Conservation (phyloP, 2,329 filamentous ascomycete genomes). For the Ophiostoma tasmaniense region DNA sequence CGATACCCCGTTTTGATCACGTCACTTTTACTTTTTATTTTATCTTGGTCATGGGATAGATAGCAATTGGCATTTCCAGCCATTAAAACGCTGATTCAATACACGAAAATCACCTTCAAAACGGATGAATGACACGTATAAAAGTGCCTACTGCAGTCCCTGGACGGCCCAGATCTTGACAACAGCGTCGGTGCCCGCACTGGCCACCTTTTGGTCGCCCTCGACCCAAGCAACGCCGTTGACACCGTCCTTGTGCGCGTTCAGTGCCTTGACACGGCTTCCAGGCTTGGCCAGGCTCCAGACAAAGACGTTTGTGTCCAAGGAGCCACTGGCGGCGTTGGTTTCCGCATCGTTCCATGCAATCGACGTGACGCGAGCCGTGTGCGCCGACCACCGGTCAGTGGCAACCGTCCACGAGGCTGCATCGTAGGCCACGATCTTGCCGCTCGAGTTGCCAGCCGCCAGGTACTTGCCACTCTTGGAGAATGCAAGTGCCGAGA, state of each 20-base stretch:
- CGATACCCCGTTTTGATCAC: neutral
- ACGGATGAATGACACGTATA: too few species aligned
- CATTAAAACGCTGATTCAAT: neutral
- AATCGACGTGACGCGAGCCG: conserved; percentile 48
- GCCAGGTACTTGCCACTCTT: conserved; percentile 68
- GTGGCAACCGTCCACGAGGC: conserved; percentile 59
- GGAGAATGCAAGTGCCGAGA: conserved; percentile 80
- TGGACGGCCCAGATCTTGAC: conserved; percentile 79
- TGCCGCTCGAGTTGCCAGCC: conserved; percentile 73
- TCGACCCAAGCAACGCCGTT: conserved; percentile 73
- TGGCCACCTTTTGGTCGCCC: conserved; percentile 59
- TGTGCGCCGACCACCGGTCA: conserved; percentile 60
- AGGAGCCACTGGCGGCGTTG: conserved; percentile 71
- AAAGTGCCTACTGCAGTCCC: conserved; percentile 39
- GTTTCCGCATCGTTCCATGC: conserved; percentile 72
- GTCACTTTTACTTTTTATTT: neutral
- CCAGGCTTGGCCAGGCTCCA: conserved; percentile 84
- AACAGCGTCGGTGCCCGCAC: conserved; percentile 76
- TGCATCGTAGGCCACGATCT: conserved; percentile 73
- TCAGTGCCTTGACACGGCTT: conserved; percentile 71
- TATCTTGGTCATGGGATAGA: neutral
- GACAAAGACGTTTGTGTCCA: conserved; percentile 88
- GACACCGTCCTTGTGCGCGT: conserved; percentile 94
- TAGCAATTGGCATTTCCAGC: neutral
- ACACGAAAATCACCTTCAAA: neutral